Conservation (phyloP, 2,329 filamentous ascomycete species). For the Clathrospora elynae region DNA sequence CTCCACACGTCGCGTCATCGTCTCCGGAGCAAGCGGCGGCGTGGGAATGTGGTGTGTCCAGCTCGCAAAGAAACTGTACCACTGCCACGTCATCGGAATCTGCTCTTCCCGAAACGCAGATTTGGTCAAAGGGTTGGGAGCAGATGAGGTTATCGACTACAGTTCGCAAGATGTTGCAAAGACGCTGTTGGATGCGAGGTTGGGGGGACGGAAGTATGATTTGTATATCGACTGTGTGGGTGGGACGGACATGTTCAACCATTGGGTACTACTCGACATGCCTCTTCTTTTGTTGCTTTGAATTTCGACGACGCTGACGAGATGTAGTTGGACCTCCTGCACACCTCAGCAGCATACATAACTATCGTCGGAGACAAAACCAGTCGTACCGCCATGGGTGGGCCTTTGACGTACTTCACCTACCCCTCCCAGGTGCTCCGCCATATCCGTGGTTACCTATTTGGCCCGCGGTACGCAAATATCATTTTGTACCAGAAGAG, state of each 20-base stretch:
- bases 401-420: constrained; percentile 43
- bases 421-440: constrained; percentile 35
- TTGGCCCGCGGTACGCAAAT: constrained; percentile 40
- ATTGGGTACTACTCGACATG: constrained; percentile 22
- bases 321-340: constrained; percentile 25
- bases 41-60: constrained; percentile 46
- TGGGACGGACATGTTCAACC: constrained; percentile 53
- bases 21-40: constrained; percentile 41
- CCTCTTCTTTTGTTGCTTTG: background rate
- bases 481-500: constrained; percentile 31
- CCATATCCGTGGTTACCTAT: constrained; percentile 28
- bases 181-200: constrained; percentile 40
- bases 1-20: constrained; percentile 28
- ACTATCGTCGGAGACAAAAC: constrained; percentile 50
- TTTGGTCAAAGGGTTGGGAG: constrained; percentile 55
- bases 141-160: constrained; percentile 53
- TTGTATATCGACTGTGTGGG: constrained; percentile 59
- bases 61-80: constrained; percentile 45
- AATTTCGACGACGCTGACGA: background rate
- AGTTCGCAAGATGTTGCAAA: constrained; percentile 38
- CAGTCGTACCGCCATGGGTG: constrained; percentile 47
- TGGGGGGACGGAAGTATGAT: constrained; percentile 47
- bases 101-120: constrained; percentile 56
- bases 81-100: constrained; percentile 54
- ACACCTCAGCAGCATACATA: constrained; percentile 50